phyloP scores from a whole-genome alignment of 169 alveolate species.

The Plasmodium falciparum region DNA sequence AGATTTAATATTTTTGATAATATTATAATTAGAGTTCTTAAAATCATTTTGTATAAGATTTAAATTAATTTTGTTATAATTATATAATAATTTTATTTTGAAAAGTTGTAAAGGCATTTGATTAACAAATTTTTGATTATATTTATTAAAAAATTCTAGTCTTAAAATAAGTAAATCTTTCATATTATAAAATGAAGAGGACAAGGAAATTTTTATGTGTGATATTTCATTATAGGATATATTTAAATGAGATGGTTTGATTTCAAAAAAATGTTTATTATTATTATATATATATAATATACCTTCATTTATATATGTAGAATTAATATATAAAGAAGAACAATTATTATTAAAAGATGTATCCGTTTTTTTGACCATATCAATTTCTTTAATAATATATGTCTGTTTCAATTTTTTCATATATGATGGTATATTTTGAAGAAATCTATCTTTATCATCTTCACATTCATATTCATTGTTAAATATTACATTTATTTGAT shows the following conservation, averaged over 20 bases:
- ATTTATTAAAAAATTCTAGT: conserved; percentile 22
- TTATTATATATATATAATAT: not conserved
- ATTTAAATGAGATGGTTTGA: not conserved
- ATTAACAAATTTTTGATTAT: conserved; percentile 22
- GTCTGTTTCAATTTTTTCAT: not conserved
- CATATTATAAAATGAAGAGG: not conserved
- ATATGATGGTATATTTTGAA: not conserved
- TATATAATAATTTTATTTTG: conserved; percentile 24
- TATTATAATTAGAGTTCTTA: no score
- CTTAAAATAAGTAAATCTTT: conserved; percentile 9
- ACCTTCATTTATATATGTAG: conserved; percentile 13
- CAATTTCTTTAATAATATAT: not conserved
- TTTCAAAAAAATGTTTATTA: conserved; percentile 26
- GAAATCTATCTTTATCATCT: no score
- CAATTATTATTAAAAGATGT: conserved; percentile 1
- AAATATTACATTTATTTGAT: no score
- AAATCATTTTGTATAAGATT: not conserved
- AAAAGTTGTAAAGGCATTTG: conserved; percentile 7
- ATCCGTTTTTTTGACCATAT: not conserved
- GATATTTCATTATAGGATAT: conserved; percentile 12
- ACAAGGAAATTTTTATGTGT: conserved; percentile 20
- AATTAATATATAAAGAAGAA: conserved; percentile 18
- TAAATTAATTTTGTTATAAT: conserved; percentile 21
- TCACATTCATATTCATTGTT: no score
- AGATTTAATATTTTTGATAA: no score